Evolutionary conservation across 257 asterid genomes (phyloP).

Genomic region (Solanum sejunctum): DNA sequence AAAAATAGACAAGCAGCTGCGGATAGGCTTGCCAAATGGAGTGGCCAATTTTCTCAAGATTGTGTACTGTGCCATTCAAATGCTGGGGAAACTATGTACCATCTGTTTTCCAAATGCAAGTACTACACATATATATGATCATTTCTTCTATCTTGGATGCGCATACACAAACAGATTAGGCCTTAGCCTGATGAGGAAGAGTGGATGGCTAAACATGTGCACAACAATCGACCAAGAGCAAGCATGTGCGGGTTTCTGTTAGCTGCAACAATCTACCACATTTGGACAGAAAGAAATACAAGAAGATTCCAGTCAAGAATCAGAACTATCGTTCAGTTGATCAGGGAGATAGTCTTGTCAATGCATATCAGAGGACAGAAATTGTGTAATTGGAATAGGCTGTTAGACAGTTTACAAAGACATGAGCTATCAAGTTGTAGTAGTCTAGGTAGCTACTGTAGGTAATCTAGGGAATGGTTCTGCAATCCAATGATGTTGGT

Average conservation of each 20-base stretch:
- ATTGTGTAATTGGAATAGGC: not conserved
- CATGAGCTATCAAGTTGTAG: not conserved
- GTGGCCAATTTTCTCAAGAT: not conserved
- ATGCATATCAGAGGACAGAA: not conserved
- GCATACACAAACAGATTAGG: not conserved
- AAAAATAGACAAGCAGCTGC: not conserved
- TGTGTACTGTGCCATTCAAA: not conserved
- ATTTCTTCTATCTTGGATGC: not conserved
- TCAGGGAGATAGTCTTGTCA: not conserved
- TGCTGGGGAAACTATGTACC: not conserved
- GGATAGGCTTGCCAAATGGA: not conserved
- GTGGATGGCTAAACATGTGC: not conserved
- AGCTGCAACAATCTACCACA: not conserved
- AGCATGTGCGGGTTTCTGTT: not conserved
- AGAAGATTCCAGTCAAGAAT: not conserved
- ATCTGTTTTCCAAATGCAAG: not conserved
- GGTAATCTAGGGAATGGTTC: no score
- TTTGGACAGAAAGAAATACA: not conserved
- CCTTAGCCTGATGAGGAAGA: not conserved
- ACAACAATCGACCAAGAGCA: not conserved
- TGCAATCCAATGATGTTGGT: no score
- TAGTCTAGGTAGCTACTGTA: not conserved
- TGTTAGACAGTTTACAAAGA: no score
- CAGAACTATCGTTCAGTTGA: not conserved
- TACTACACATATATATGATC: not conserved